Evolutionary conservation across 2,329 filamentous ascomycete species (phyloP), one percentile per base, ranked within the genome.

Genomic region (Penicillium sp.): DNA sequence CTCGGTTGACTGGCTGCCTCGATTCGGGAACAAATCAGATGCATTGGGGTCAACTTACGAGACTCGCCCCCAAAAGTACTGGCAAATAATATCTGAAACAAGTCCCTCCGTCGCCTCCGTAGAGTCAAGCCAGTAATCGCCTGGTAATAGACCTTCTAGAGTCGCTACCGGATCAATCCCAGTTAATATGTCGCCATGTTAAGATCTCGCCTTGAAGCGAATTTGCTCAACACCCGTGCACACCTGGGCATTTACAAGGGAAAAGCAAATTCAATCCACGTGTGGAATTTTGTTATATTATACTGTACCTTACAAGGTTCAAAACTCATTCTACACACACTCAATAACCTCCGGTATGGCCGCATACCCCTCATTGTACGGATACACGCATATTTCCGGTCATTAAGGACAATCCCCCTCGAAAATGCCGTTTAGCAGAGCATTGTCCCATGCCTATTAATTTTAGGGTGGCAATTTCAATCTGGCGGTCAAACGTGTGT

Each of bases 401-500:
- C 22, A 14, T 40, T 40, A 18, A 14, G 14, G n/a, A n/a, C 34
- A 7, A 22, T 18, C 32, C 4, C 18, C 29, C 11, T 8, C 3
- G 7, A 46, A 42, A 48, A 24, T n/a, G 44, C 8, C 24, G 27
- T 31, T n/a, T 50, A 24, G 31, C n/a, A 29, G 9, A 42, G 22
- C 29, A 38, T 18, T 45, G 13, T 34, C 31, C n/a, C 21, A 32
- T 14, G 27, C 24, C 36, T 27, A 45, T 13, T 16, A 44, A 57
- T 38, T 51, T 49, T 47, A 55, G 56, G 53, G 62, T 65, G 59
- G 58, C 59, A 48, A 57, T 49, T 54, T 53, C 48, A 47, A 66
- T 65, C 48, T 66, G 65, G 62, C 64, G 64, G 64, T 67, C 64
- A 67, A 56, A 48, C 46, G 36, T 52, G 52, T 34, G 50, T 58